Percentiles rank a stretch among this genome's conserved stretches.
Evolutionary conservation across 1,284 basidiomycete genomes (phyloP).

Genomic region (Cutaneotrichosporon sp.): DNA sequence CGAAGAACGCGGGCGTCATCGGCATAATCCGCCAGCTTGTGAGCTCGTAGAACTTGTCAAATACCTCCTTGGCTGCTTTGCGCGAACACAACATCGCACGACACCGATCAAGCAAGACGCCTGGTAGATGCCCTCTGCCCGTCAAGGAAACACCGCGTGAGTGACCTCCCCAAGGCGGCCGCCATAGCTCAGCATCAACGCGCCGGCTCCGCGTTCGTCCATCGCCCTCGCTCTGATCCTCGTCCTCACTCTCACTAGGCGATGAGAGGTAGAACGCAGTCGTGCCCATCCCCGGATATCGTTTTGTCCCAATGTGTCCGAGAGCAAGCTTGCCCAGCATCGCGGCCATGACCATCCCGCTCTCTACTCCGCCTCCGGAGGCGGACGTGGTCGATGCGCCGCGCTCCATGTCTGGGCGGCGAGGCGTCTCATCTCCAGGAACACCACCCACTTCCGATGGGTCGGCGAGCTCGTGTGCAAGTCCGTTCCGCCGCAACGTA

Average conservation of each 20-base stretch:
- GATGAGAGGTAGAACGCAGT: conserved; percentile 19
- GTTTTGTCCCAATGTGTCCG: conserved; percentile 12
- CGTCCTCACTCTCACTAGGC: conserved; percentile 11
- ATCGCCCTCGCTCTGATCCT: conserved; percentile 4
- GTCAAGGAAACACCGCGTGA: conserved; percentile 8
- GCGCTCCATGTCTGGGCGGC: neutral
- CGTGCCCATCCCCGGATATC: conserved; percentile 16
- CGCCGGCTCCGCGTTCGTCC: neutral
- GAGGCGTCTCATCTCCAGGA: neutral
- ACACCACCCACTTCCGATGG: neutral
- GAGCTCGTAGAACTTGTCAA: conserved; percentile 15
- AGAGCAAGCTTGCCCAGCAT: conserved; percentile 18
- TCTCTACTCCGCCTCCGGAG: neutral
- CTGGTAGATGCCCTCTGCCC: conserved; percentile 13
- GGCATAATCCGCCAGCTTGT: conserved; percentile 18
- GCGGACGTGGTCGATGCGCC: neutral
- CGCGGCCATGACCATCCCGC: conserved; percentile 17
- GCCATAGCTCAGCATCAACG: conserved; percentile 3
- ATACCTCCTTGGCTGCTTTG: conserved; percentile 17
- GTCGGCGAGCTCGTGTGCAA: conserved; percentile 8
- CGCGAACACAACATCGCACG: conserved; percentile 11
- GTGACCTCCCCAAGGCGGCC: conserved; percentile 11
- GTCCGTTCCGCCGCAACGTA: conserved; percentile 10
- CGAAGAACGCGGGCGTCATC: conserved; percentile 19
- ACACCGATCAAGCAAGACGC: conserved; percentile 15